Evolutionary conservation across 768 basidiomycete genomes (phyloP), one percentile per base, ranked within the genome.

Genomic region (Termitomyces sp.): DNA sequence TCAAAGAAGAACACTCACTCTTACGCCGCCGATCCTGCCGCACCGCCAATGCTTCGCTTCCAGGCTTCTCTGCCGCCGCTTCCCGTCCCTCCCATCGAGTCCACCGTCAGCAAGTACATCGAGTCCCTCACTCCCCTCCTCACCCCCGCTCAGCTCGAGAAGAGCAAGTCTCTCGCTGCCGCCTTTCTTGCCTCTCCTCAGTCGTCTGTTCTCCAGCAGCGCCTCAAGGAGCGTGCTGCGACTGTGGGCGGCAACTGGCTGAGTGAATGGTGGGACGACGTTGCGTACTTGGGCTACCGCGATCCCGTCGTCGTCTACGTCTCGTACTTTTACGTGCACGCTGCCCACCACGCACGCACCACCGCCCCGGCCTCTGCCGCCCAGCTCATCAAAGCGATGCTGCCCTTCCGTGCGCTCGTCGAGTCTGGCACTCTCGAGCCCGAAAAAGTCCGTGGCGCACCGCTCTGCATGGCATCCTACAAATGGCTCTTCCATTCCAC

Each of bases 191-290:
- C 73, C 10, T 91, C 88, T 0, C 81, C 87, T 0, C 80, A 83
- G 51, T 84, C 84, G 1, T 76, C 79, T 15, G 81, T 83, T 54
- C 79, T 98, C 12, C 96, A 98, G 71, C 69, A 74, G 35, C 78
- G 97, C 2, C 77, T 98, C 34, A 77, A 91, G 65, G 77, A 80
- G 21, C 82, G 94, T 2, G 93, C 93, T 0, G 75, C 77, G 0
- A 76, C 82, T 24, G 79, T 82, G 1, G 69, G 70, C 51, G 75
- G 74, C 62, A 94, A 80, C 74, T 99, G 97, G 97, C 77, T 99
- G n/a, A 80, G 82, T 45, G 93, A 96, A 50, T 99, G 97, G 97
- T 99, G 96, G 96, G 95, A 98, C 71, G 92, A 97, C 35, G 81
- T 70, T 5, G 95, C 95, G 17, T 91, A 90, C 67, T 86, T 92